phyloP scores from a whole-genome alignment of 371 early-diverging fungal species.

The Catenaria anguillulae region DNA sequence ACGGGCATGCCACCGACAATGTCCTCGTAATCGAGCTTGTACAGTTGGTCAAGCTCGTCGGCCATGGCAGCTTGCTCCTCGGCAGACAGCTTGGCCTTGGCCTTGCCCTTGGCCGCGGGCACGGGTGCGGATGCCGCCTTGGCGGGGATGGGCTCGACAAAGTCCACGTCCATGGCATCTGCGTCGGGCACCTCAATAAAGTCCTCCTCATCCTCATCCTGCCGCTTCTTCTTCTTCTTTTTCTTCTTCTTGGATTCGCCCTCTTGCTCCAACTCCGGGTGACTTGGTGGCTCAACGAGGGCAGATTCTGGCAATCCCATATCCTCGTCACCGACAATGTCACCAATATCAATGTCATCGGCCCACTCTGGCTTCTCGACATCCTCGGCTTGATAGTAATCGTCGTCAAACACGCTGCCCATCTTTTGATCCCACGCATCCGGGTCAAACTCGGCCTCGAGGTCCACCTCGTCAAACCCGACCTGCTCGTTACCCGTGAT shows the following conservation, averaged over 20 bases:
- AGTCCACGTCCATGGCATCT: constrained; percentile 45
- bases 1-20: constrained; percentile 73
- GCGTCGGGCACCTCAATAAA: constrained; percentile 13
- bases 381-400: constrained; percentile 38
- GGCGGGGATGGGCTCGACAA: constrained; percentile 23
- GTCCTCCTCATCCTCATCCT: constrained; percentile 18
- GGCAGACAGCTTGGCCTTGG: background rate
- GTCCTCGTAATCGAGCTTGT: constrained; percentile 86
- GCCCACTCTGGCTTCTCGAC: constrained; percentile 63
- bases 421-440: constrained; percentile 65
- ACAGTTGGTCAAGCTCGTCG: constrained; percentile 69
- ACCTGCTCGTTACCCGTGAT: constrained; percentile 59
- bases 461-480: constrained; percentile 60
- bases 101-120: constrained; percentile 6
- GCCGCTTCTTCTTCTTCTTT: constrained; percentile 8
- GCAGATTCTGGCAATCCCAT: background rate
- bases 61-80: constrained; percentile 21
- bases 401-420: constrained; percentile 55
- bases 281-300: background rate
- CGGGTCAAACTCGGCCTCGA: constrained; percentile 84
- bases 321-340: constrained; percentile 19
- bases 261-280: background rate
- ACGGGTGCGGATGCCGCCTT: constrained; percentile 1
- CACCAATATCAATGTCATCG: constrained; percentile 64
- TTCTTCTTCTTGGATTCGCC: background rate